A percentile compares a stretch with the other conserved stretches of the same genome.
phyloP scores from a whole-genome alignment of 257 asterid genomes.

The Marsdenia floribunda region DNA sequence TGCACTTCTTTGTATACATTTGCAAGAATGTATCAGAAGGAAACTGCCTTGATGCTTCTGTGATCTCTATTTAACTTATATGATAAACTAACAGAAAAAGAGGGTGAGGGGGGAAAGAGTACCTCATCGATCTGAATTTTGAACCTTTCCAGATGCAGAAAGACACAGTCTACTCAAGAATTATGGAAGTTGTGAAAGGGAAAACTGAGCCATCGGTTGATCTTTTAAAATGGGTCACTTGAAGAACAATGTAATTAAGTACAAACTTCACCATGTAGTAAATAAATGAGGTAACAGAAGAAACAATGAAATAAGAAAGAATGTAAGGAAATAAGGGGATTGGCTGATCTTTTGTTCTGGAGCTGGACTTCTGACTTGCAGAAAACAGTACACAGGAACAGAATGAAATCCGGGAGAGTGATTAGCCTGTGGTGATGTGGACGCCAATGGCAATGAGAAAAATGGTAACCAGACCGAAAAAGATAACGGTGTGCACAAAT shows the following conservation, averaged over 20 bases:
- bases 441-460: conserved; percentile 30
- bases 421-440: conserved; percentile 27
- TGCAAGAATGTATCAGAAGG: neutral
- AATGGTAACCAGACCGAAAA: conserved; percentile 21
- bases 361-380: no score
- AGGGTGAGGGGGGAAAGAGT: neutral
- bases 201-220: neutral
- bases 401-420: neutral
- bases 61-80: neutral
- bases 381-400: neutral
- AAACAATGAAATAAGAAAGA: neutral
- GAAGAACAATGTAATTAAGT: neutral
- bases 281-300: neutral
- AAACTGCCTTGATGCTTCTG: neutral
- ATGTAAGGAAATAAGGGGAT: neutral
- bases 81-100: no score
- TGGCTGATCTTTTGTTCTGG: neutral
- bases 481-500: conserved; percentile 25
- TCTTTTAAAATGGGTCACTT: neutral
- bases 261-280: neutral
- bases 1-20: neutral
- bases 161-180: no score
- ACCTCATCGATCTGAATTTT: neutral
- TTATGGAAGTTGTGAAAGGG: no score
- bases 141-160: neutral